Evolutionary conservation across 768 basidiomycete genomes (phyloP), one percentile per base, ranked within the genome.

Genomic region (Leccinum imitatum): DNA sequence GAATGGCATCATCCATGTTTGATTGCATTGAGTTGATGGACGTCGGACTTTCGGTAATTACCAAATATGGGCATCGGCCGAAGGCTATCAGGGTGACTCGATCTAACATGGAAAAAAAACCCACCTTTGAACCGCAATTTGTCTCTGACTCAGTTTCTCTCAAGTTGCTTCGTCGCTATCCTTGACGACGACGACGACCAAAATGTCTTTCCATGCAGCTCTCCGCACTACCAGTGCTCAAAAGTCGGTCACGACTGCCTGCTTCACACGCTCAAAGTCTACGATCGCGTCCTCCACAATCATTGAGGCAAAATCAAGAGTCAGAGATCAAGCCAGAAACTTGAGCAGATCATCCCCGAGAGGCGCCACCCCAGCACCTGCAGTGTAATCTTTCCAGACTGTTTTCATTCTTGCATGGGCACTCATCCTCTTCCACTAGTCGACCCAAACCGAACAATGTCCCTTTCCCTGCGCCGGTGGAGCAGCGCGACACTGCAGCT

Each of bases 251-350:
- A 60, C 70, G 41, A 59, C 65, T 10, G 60, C 25, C 15, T 72
- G 77, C 31, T 79, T 83, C 60, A 69, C 76, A 11, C 77, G 87
- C 64, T 77, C 78, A 53, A 77, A 78, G 61, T 86, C 85, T 1
- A 84, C 85, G 8, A 75, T 75, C 54, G 76, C 81, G 10, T 63
- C 78, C 31, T 63, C 76, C 50, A 84, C 86, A 14, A 87, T 90
- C 71, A 70, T 89, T 58, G 92, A 94, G 48, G 91, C 91, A 47
- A 92, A 90, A 78, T 84, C 84, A 53, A 85, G 91, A 75, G 88
- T 93, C 54, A 78, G 84, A 67, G 90, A 91, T 67, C 87, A 89
- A 76, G 87, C 86, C 9, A 79, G 93, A 66, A 79, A 84, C 67
- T 83, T 94, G 70, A 90, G 89, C 71, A 85, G 86, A 61, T 82